Evolutionary conservation across 495 filamentous ascomycete species (phyloP).

Genomic region (Aspergillus funiculosus): DNA sequence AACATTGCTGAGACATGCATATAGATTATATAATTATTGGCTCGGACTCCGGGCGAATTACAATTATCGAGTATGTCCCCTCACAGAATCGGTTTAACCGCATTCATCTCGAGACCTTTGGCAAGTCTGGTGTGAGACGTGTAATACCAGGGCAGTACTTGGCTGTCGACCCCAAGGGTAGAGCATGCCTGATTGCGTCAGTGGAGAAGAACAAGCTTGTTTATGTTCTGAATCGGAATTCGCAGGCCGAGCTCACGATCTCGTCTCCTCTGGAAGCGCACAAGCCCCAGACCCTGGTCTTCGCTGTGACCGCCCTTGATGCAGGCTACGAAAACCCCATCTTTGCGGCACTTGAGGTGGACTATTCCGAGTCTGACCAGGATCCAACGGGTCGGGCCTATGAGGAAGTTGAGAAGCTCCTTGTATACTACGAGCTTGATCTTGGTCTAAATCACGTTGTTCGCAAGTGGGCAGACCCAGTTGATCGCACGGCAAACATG

Average conservation of each 20-base stretch:
- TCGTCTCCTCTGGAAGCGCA: conserved; percentile 97
- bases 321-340: conserved; percentile 96
- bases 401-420: conserved; percentile 73
- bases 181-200: conserved; percentile 88
- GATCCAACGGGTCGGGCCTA: conserved; percentile 82
- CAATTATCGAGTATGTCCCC: conserved; percentile 86
- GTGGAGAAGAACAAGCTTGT: conserved; percentile 99
- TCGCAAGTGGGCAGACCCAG: conserved; percentile 87
- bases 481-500: conserved; percentile 83
- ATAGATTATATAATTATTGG: conserved; percentile 94
- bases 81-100: conserved; percentile 82
- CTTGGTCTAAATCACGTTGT: conserved; percentile 96
- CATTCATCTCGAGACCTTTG: conserved; percentile 93
- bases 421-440: conserved; percentile 97
- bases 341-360: conserved; percentile 89
- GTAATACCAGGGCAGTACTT: conserved; percentile 95
- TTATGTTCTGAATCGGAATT: conserved; percentile 94
- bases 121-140: conserved; percentile 91
- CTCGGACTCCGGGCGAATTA: conserved; percentile 91
- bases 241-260: conserved; percentile 89
- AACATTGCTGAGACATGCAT: conserved; percentile 54
- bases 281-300: conserved; percentile 87
- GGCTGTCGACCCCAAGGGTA: conserved; percentile 87
- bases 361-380: conserved; percentile 86
- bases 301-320: conserved; percentile 79